Evolutionary conservation across 371 early-diverging fungal genomes (phyloP), one percentile per base, ranked within the genome.

Genomic region (Lichtheimia ornata): DNA sequence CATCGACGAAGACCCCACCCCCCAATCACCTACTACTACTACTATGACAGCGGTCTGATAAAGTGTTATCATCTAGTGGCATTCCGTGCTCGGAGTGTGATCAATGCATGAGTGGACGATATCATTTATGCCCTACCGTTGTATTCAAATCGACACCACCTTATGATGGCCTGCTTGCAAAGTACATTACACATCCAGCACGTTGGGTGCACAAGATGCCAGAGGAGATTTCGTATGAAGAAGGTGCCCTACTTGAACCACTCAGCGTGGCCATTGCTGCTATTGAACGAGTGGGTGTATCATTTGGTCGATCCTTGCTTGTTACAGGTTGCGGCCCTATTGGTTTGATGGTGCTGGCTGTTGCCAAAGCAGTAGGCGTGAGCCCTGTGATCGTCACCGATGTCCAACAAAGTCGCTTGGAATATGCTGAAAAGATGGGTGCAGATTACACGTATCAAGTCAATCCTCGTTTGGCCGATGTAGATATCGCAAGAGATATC

Each of bases 141-240:
- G 45, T 73, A 13, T 79, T 79, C 69, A 85, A 79, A 44, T 76
- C 74, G 4, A 79, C 79, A 28, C 79, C 79, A 42, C 79, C 79
- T 45, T 59, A 76, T 40, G 69, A 79, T 50, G 79, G 79, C 43
- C 53, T 70, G 4, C 59, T 79, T 4, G 79, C 79, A 22, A 76
- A 70, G 58, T 79, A 79, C 41, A 73, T 79, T 17, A 73, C 69
- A 24, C 79, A 79, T 58, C 76, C 79, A 55, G 72, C 68, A 17
- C 69, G 74, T n/a, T 79, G 79, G 79, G 59, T 79, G 11, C 67
- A 79, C 64, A 79, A 74, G 60, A 62, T 78, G 25, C 78, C 78
- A 50, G 78, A 69, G 9, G 63, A 41, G 35, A 56, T 78, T 17
- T 61, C 61, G 3, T 74, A 71, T 25, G 79, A 72, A 45, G 70